Evolutionary conservation across 73 alveolate species (phyloP).

Genomic region (Tetrahymena borealis): DNA sequence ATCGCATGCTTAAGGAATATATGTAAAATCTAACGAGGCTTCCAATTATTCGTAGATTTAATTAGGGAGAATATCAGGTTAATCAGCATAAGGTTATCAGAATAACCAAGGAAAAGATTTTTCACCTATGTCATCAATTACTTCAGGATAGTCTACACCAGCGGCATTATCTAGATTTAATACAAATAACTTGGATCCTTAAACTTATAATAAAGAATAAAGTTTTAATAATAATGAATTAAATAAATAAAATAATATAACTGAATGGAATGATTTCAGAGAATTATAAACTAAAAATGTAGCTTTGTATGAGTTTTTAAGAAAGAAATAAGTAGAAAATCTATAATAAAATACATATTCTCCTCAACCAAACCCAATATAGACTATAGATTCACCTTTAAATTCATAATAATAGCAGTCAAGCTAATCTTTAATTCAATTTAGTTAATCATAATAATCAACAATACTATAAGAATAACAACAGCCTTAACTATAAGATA

Average conservation of each 20-base stretch:
- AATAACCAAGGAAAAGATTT: background rate
- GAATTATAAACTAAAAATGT: background rate
- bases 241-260: background rate
- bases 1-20: background rate
- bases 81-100: background rate
- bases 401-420: background rate
- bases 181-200: background rate
- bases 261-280: background rate
- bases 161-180: background rate
- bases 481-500: background rate
- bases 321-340: background rate
- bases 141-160: background rate
- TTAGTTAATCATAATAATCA: background rate
- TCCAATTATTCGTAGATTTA: background rate
- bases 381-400: background rate
- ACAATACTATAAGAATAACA: background rate
- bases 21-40: background rate
- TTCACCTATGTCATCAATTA: background rate
- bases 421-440: background rate
- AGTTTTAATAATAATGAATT: background rate
- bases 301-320: background rate
- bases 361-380: background rate
- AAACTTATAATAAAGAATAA: background rate
- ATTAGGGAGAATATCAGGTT: background rate
- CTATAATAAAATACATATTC: background rate